Conservation (phyloP, 1,139 yeast species). For the Debaryomyces sp. region DNA sequence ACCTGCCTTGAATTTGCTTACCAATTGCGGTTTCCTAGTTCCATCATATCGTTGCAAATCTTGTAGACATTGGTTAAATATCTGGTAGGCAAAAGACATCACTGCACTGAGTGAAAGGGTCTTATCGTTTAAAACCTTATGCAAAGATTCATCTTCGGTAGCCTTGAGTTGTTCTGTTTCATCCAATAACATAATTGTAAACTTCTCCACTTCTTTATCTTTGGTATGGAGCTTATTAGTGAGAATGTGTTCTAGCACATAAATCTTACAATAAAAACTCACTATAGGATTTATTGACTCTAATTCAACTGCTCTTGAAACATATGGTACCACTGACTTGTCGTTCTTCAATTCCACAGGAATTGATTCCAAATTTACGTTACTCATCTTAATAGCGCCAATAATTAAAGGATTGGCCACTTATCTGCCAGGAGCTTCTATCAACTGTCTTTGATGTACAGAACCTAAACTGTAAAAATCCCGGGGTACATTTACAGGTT, state of each 20-base stretch:
- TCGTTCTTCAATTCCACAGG: slow-evolving; percentile 34
- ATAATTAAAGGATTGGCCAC: not conserved
- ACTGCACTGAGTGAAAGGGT: slow-evolving; percentile 60
- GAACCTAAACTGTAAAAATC: not conserved
- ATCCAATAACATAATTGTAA: slow-evolving; percentile 62
- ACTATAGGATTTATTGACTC: slow-evolving; percentile 54
- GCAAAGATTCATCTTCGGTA: slow-evolving; percentile 34
- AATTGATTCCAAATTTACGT: slow-evolving; percentile 18
- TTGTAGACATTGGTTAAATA: slow-evolving; percentile 54
- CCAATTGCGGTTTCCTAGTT: slow-evolving; percentile 27
- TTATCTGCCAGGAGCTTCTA: not conserved
- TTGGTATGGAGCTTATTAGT: slow-evolving; percentile 56
- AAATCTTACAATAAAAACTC: slow-evolving; percentile 58
- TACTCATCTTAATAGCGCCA: not conserved
- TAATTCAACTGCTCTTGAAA: slow-evolving; percentile 56
- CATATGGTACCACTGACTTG: slow-evolving; percentile 46
- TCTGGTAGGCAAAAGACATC: slow-evolving; percentile 59
- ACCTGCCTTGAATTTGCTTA: slow-evolving; percentile 39
- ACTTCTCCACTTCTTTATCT: slow-evolving; percentile 54
- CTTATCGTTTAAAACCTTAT: slow-evolving; percentile 55
- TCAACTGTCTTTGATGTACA: not conserved
- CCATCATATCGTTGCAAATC: slow-evolving; percentile 30
- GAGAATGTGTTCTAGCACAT: slow-evolving; percentile 69
- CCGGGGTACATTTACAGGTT: slow-evolving; percentile 1
- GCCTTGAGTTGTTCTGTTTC: slow-evolving; percentile 58